Evolutionary conservation across 73 alveolate species (phyloP), one percentile per base, ranked within the genome.

Genomic region (Strombidium stylifer): DNA sequence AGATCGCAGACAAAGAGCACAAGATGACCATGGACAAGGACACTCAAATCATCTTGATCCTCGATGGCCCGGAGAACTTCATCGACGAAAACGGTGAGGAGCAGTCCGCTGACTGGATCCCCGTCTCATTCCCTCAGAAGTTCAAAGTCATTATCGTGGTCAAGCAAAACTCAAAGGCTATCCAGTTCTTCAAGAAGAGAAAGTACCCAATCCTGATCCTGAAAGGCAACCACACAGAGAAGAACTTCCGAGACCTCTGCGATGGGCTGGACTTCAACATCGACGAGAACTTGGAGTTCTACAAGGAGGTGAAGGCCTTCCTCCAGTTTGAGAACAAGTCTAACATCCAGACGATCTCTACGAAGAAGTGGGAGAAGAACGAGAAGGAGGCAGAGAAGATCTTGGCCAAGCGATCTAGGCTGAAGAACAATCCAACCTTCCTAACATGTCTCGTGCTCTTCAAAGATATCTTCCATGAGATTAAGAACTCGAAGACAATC

Each of bases 31-130:
- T 77, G 42, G 71, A 66, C 8, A 53, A 74, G 24, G 81, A 62
- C 16, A 59, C 73, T 28, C 76, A 77, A 60, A 55, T 84, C 20
- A 77, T 84, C 14, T 40, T 84, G 18, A 84, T 84, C 18, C 42
- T 84, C 18, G 94, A 84, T 28, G 94, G 94, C 12, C 48, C 69
- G 34, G 86, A 84, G 55, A 70, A 73, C 20, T 84, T 84, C 56
- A 48, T 66, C 26, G 83, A 69, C 10, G 31, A 69, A n/a, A 42
- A 59, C 8, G 49, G 52, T 19, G 79, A 84, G 37, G 94, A 84
- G 37, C n/a, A n/a, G n/a, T 84, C 94, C 7, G 84, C 84, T 40
- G 89, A 76, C 47, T 84, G 94, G 94, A 44, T 84, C 15, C 94
- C 94, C 2, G 57, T 79, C 69, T 68, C 75, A 19, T 84, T 77